phyloP scores from a whole-genome alignment of 2,329 filamentous ascomycete genomes.

The Sclerotinia subarctica region DNA sequence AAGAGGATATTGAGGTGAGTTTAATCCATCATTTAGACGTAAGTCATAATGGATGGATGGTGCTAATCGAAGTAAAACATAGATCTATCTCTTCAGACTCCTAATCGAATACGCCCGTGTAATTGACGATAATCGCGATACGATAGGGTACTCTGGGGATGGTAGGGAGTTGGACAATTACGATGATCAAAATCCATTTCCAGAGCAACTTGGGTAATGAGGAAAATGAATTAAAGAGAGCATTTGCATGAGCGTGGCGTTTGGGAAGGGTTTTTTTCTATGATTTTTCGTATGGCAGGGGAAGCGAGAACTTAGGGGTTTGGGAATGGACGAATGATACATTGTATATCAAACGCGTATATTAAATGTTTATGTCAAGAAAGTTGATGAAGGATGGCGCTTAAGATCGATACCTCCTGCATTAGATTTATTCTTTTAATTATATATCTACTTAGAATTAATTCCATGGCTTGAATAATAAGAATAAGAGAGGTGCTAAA shows the following conservation, averaged over 20 bases:
- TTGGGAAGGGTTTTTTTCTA: background rate
- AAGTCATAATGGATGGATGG: background rate
- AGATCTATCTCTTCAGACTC: slow-evolving; percentile 62
- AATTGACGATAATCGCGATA: slow-evolving; percentile 41
- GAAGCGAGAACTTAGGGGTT: background rate
- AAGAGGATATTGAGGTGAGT: slow-evolving; percentile 70
- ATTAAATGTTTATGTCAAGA: background rate
- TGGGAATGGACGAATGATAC: background rate
- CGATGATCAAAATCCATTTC: slow-evolving; percentile 31
- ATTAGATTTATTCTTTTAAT: background rate
- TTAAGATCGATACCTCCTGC: background rate
- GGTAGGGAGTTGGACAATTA: slow-evolving; percentile 37
- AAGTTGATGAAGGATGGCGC: background rate
- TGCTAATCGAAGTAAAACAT: slow-evolving; percentile 17
- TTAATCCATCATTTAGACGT: background rate
- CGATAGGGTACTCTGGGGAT: slow-evolving; percentile 38
- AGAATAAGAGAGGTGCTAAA: background rate
- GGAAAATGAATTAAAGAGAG: background rate
- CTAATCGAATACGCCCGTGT: slow-evolving; percentile 59
- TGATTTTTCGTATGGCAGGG: background rate
- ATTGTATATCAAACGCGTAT: background rate
- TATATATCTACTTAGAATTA: background rate
- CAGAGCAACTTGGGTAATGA: slow-evolving; percentile 23
- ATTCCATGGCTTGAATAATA: background rate
- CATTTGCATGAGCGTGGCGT: slow-evolving; percentile 4